These are phyloP conservation scores for Melaleuca alternifolia DNA, from an alignment of 345 rosid genomes.

Conservation along the genomic window DNA sequence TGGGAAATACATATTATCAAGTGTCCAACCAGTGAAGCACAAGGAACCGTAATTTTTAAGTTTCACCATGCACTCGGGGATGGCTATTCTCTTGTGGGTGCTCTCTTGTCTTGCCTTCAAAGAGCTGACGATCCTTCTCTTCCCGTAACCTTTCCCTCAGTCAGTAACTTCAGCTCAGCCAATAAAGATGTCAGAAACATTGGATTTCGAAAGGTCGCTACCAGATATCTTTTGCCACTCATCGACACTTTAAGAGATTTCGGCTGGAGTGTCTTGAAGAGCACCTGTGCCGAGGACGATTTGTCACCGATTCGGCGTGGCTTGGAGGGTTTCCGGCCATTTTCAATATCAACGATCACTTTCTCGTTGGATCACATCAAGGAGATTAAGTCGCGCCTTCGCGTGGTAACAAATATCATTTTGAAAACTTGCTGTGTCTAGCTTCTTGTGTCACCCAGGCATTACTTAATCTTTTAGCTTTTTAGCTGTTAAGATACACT, in stretches of 20 bases:
- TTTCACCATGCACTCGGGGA: constrained; percentile 32
- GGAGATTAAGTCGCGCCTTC: constrained; percentile 7
- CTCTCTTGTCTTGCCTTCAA: constrained; percentile 22
- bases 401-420: neutral
- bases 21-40: constrained; percentile 14
- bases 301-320: constrained; percentile 23
- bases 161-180: neutral
- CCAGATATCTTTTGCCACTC: neutral
- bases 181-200: neutral
- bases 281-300: constrained; percentile 24
- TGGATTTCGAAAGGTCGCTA: neutral
- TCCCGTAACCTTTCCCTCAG: constrained; percentile 28
- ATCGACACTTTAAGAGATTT: constrained; percentile 23
- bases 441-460: neutral
- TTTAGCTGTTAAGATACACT: neutral
- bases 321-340: constrained; percentile 23
- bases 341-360: constrained; percentile 4
- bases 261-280: constrained; percentile 29
- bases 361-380: constrained; percentile 29
- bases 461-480: neutral
- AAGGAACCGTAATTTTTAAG: constrained; percentile 14
- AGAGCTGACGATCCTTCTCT: constrained; percentile 28
- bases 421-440: neutral
- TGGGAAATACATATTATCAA: constrained; percentile 30
- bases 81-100: constrained; percentile 29